Evolutionary conservation across 202 grass and related monocot genomes (phyloP), one percentile per base, ranked within the genome.

Genomic region (Brachypodium distachyon): DNA sequence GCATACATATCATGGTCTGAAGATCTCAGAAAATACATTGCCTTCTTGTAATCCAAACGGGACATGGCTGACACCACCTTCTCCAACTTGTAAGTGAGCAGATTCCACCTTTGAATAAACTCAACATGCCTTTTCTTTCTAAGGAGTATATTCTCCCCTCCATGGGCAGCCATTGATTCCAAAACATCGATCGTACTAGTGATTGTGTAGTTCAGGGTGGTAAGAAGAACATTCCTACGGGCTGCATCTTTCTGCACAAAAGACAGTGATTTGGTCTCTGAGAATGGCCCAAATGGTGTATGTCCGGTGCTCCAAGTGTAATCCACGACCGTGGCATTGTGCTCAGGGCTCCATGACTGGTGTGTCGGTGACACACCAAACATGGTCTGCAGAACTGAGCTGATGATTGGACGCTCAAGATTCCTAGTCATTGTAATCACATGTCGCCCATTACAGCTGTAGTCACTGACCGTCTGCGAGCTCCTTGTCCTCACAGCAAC

Each of bases 161-260:
- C 95, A 78, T 98, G 91, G 36, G 84, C 76, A 5, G 60, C 76
- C 91, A 98, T 87, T 0, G 89, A 93, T n/a, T 90, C 89, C 72
- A 95, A 82, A 56, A 95, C 47, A 69, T 88, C 60, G 79, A 90
- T 84, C 25, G 82, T 73, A 54, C 89, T 92, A 17, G 77, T 77
- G 48, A 98, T 95, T 38, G 95, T 92, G 81, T 78, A 95, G 77
- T 98, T 98, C 77, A 98, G 54, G 37, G 82, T 88, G 14, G 89
- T 94, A 23, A 98, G 82, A 73, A 98, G 87, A 85, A 98, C 82
- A 72, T 98, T 98, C 79, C 95, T 92, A 32, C 50, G 77, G 19
- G 87, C 95, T 57, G 95, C 95, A 72, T 98, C 91, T 83, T 82
- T 92, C 76, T 98, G 96, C 59, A 89, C 96, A 89, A 98, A 98